Percentiles rank a stretch among this genome's conserved stretches.
Evolutionary conservation across 2,329 filamentous ascomycete species (phyloP).

Genomic region (Aspergillus hiratsukae): DNA sequence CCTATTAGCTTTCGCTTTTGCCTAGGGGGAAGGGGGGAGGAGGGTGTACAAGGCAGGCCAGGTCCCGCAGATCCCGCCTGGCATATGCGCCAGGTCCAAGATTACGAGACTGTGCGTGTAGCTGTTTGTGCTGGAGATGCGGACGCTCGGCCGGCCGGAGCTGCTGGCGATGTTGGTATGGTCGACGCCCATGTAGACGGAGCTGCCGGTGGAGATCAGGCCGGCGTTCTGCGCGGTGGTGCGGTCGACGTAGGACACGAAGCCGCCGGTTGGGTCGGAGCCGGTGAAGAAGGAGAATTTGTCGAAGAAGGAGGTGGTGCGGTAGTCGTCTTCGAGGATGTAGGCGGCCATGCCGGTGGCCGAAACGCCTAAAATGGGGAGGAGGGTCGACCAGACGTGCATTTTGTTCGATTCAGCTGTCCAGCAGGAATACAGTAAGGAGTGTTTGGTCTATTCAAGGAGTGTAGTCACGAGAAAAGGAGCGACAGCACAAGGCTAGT

Average conservation of each 20-base stretch:
- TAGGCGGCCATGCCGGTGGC: constrained; percentile 32
- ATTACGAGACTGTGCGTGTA: constrained; percentile 67
- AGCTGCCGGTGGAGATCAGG: constrained; percentile 54
- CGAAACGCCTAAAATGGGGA: constrained; percentile 27
- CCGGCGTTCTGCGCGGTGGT: constrained; percentile 53
- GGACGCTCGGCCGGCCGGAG: constrained; percentile 64
- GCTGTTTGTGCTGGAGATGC: constrained; percentile 61
- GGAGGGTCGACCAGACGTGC: constrained; percentile 23
- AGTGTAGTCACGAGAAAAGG: constrained; percentile 1
- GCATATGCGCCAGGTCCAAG: constrained; percentile 70
- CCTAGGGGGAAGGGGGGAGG: too few species aligned
- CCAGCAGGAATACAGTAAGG: neutral
- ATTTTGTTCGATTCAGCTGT: constrained; percentile 14
- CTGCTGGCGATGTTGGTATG: constrained; percentile 51
- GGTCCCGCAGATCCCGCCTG: constrained; percentile 62
- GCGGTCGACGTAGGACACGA: constrained; percentile 63
- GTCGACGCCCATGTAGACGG: constrained; percentile 68
- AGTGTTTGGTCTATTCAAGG: neutral
- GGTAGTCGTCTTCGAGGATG: constrained; percentile 47
- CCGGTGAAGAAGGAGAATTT: constrained; percentile 50
- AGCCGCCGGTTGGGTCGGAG: constrained; percentile 68
- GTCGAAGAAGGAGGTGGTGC: constrained; percentile 45
- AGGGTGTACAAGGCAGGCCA: constrained; percentile 63
- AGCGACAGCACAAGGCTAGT: neutral
- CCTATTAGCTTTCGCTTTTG: too few species aligned